Conservation (phyloP, 2,329 filamentous ascomycete species). For the Pseudopyricularia cyperi region DNA sequence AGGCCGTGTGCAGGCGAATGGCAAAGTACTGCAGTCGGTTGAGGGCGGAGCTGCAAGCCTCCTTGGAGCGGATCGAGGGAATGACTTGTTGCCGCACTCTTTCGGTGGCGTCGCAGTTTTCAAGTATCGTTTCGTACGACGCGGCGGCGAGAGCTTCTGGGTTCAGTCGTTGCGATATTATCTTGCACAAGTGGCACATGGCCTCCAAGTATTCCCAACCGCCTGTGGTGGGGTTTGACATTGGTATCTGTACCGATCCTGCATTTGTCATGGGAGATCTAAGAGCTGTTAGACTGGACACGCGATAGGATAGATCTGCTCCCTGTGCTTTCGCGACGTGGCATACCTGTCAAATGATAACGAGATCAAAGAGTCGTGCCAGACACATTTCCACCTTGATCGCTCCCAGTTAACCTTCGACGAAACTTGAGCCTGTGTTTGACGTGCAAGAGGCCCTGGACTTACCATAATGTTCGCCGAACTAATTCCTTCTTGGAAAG, state of each 20-base stretch:
- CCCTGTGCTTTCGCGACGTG: neutral
- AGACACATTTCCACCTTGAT: slow-evolving; percentile 45
- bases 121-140: slow-evolving; percentile 40
- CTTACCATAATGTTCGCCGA: slow-evolving; percentile 41
- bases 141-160: slow-evolving; percentile 37
- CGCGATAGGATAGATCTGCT: neutral
- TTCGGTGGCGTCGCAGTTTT: slow-evolving; percentile 42
- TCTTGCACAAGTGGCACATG: slow-evolving; percentile 51
- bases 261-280: slow-evolving; percentile 52
- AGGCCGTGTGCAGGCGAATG: slow-evolving; percentile 51
- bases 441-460: neutral
- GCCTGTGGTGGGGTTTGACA: slow-evolving; percentile 26
- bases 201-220: slow-evolving; percentile 48
- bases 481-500: slow-evolving; percentile 38
- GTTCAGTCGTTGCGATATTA: slow-evolving; percentile 44
- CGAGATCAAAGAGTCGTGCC: slow-evolving; percentile 54
- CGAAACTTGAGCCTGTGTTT: neutral
- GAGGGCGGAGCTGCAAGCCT: slow-evolving; percentile 49
- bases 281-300: neutral
- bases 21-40: slow-evolving; percentile 52
- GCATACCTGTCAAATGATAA: slow-evolving; percentile 50
- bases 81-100: slow-evolving; percentile 33
- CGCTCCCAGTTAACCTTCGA: neutral
- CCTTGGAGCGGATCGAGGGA: slow-evolving; percentile 43
- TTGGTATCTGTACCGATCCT: slow-evolving; percentile 39